These are phyloP conservation scores for Penicillium palitans DNA, from an alignment of 2,329 filamentous ascomycete species.

Conservation along the genomic window DNA sequence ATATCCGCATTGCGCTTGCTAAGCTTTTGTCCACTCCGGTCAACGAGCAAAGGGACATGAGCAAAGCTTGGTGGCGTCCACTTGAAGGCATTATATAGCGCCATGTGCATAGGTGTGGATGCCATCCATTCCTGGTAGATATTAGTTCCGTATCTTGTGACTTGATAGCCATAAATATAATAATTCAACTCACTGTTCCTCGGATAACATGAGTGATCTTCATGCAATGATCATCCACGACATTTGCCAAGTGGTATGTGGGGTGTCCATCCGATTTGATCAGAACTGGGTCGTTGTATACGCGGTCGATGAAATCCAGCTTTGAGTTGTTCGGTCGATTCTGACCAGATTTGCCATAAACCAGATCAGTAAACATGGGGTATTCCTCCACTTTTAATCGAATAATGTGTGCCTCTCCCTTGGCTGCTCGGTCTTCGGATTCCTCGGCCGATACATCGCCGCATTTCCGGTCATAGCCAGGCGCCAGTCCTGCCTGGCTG, in stretches of 20 bases:
- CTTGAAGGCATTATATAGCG: constrained; percentile 73
- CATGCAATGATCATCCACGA: constrained; percentile 95
- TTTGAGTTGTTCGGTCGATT: constrained; percentile 53
- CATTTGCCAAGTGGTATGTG: constrained; percentile 96
- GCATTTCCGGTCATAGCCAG: constrained; percentile 73
- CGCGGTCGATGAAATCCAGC: constrained; percentile 46
- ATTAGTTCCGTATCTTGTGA: constrained; percentile 1
- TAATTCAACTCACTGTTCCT: constrained; percentile 62
- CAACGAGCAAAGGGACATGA: constrained; percentile 75
- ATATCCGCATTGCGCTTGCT: constrained; percentile 80
- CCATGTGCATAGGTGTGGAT: constrained; percentile 78
- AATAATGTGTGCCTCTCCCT: constrained; percentile 72
- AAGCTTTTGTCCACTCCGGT: constrained; percentile 69
- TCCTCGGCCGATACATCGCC: constrained; percentile 64
- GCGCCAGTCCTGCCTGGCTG: constrained; percentile 58
- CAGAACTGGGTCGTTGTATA: constrained; percentile 80
- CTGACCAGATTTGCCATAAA: constrained; percentile 66
- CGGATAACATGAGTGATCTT: constrained; percentile 92
- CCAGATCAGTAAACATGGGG: constrained; percentile 70
- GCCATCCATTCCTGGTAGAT: constrained; percentile 80
- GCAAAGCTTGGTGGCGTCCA: constrained; percentile 74
- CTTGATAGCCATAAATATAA: not conserved
- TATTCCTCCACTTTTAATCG: constrained; percentile 70
- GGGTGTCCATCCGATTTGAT: constrained; percentile 89
- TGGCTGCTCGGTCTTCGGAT: constrained; percentile 67